Evolutionary conservation across 208 protist species (phyloP).

Genomic region (Trypanosoma rangeli): DNA sequence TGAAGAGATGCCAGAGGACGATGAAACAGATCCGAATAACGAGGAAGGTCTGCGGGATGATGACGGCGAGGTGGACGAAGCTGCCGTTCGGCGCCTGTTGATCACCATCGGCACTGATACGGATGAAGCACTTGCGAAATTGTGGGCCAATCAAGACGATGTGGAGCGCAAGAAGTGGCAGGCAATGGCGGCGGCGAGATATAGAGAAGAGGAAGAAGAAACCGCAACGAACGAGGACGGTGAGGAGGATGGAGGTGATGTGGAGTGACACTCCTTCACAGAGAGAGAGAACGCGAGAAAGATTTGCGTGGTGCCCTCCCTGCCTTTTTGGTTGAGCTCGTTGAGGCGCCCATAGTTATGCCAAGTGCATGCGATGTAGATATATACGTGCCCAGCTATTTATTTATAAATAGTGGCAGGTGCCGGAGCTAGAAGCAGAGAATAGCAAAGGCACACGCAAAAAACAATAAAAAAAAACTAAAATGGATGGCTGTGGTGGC

Average conservation of each 20-base stretch:
- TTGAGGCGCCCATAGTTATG: neutral
- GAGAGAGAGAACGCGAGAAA: neutral
- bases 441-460: neutral
- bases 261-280: neutral
- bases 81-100: conserved; percentile 45
- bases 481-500: neutral
- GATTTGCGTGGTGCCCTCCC: neutral
- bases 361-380: neutral
- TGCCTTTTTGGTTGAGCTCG: neutral
- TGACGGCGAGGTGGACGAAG: conserved; percentile 57
- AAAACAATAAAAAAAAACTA: neutral
- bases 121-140: conserved; percentile 69
- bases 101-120: conserved; percentile 63
- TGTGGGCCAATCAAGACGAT: conserved; percentile 65
- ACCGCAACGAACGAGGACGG: conserved; percentile 60
- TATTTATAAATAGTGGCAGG: neutral
- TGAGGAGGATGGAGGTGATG: conserved; percentile 31
- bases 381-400: conserved; percentile 2
- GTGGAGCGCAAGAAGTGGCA: conserved; percentile 44
- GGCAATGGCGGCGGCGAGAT: conserved; percentile 44
- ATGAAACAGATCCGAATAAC: conserved; percentile 64
- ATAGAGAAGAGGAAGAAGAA: conserved; percentile 36
- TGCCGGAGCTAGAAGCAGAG: neutral
- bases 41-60: conserved; percentile 77
- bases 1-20: conserved; percentile 71